Conservation (phyloP, 257 asterid genomes). For the Jasminum sambac region DNA sequence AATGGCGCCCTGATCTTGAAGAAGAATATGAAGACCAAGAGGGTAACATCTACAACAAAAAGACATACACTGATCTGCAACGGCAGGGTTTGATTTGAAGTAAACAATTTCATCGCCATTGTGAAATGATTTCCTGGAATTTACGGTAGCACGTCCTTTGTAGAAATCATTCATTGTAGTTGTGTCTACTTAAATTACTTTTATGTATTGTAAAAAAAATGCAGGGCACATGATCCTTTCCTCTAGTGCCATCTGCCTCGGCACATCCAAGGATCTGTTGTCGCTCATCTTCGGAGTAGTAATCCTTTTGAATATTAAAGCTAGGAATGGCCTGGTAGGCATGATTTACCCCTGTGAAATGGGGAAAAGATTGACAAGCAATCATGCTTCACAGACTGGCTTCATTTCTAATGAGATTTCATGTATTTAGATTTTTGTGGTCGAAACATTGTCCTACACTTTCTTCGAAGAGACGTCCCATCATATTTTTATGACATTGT, state of each 20-base stretch:
- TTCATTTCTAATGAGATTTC: neutral
- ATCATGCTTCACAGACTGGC: neutral
- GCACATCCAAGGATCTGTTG: conserved; percentile 12
- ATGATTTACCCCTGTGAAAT: neutral
- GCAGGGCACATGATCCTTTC: neutral
- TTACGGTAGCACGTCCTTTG: neutral
- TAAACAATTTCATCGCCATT: neutral
- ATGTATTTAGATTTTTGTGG: neutral
- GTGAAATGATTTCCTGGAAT: conserved; percentile 3
- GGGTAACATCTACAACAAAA: conserved; percentile 97
- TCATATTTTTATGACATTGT: too few species aligned
- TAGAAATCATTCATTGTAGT: conserved; percentile 6
- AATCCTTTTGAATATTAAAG: neutral
- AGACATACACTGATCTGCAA: conserved; percentile 92
- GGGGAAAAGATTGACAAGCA: neutral
- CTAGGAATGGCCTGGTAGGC: neutral
- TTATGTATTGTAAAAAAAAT: neutral
- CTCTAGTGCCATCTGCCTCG: conserved; percentile 15
- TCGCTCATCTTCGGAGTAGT: neutral
- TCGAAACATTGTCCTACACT: neutral
- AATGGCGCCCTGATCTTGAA: conserved; percentile 99
- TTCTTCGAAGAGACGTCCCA: neutral
- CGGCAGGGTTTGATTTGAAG: conserved; percentile 91
- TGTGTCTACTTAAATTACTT: neutral
- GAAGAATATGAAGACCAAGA: conserved; percentile 97